phyloP scores from a whole-genome alignment of 176 grass and related monocot genomes.

The Avena eriantha region DNA sequence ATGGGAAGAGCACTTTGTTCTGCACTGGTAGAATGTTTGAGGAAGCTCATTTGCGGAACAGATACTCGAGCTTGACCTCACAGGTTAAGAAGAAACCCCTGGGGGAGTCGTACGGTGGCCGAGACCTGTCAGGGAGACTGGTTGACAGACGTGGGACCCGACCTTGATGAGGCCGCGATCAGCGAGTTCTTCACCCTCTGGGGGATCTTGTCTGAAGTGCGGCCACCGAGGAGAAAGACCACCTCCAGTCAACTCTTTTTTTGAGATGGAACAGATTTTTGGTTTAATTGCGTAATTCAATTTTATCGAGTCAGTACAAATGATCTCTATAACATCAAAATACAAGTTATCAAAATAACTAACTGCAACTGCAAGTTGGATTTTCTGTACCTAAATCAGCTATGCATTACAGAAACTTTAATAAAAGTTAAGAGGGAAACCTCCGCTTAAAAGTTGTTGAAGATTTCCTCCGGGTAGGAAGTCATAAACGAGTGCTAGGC shows the following conservation, averaged over 20 bases:
- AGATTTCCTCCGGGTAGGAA: slow-evolving; percentile 58
- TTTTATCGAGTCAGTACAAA: not conserved
- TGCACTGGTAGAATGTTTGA: too few species aligned
- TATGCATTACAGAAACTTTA: not conserved
- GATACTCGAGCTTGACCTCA: too few species aligned
- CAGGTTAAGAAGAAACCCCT: too few species aligned
- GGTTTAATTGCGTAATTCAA: not conserved
- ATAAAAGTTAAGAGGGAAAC: not conserved
- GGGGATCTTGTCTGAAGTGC: too few species aligned
- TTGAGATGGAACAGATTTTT: not conserved
- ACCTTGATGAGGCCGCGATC: too few species aligned
- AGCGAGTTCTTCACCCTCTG: too few species aligned
- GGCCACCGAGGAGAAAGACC: too few species aligned
- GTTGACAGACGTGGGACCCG: too few species aligned
- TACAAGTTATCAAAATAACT: not conserved
- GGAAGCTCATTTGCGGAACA: too few species aligned
- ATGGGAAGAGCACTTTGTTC: too few species aligned
- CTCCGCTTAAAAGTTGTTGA: slow-evolving; percentile 45
- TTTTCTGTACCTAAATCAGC: not conserved
- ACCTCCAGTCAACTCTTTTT: not conserved
- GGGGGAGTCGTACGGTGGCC: too few species aligned
- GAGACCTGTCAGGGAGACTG: too few species aligned
- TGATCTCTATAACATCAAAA: not conserved
- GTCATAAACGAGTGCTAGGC: slow-evolving; percentile 49
- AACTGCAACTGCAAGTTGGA: not conserved